These are phyloP conservation scores for Jatropha curcas DNA, from an alignment of 345 rosid species.

Conservation along the genomic window DNA sequence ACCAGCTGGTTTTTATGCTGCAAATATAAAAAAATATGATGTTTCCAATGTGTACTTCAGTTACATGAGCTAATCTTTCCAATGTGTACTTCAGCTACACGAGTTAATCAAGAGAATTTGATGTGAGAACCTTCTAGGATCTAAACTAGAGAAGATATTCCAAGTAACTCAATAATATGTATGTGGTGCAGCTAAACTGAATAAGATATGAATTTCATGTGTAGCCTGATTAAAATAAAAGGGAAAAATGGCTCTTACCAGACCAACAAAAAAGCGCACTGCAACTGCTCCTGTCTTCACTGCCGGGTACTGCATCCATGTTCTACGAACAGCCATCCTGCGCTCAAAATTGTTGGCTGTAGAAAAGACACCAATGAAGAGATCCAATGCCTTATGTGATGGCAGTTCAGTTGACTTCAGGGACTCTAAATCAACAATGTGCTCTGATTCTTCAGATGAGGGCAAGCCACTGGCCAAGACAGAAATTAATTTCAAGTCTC, in stretches of 20 bases:
- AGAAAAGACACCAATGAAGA: conserved; percentile 87
- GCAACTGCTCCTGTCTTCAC: conserved; percentile 68
- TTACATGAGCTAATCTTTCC: background rate
- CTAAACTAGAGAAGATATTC: background rate
- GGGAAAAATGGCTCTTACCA: conserved; percentile 46
- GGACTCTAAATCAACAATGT: conserved; percentile 58
- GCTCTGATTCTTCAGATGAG: conserved; percentile 77
- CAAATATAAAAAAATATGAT: conserved; percentile 25
- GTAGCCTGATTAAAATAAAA: background rate
- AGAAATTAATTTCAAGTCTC: conserved; percentile 51
- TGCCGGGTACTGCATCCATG: conserved; percentile 92
- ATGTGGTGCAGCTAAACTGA: background rate
- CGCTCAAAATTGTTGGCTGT: conserved; percentile 85
- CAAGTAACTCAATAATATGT: background rate
- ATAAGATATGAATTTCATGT: background rate
- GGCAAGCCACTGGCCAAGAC: conserved; percentile 84
- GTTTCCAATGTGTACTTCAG: background rate
- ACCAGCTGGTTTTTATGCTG: conserved; percentile 91
- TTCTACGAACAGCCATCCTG: conserved; percentile 89
- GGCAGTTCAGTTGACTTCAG: conserved; percentile 64
- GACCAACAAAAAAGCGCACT: conserved; percentile 91
- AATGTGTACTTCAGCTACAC: background rate
- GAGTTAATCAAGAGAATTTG: background rate
- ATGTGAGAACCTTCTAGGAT: background rate
- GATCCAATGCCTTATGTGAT: conserved; percentile 53